A percentile compares a stretch with the other conserved stretches of the same genome.
phyloP scores from a whole-genome alignment of 768 basidiomycete genomes.

The Pleurotus sapidus region DNA sequence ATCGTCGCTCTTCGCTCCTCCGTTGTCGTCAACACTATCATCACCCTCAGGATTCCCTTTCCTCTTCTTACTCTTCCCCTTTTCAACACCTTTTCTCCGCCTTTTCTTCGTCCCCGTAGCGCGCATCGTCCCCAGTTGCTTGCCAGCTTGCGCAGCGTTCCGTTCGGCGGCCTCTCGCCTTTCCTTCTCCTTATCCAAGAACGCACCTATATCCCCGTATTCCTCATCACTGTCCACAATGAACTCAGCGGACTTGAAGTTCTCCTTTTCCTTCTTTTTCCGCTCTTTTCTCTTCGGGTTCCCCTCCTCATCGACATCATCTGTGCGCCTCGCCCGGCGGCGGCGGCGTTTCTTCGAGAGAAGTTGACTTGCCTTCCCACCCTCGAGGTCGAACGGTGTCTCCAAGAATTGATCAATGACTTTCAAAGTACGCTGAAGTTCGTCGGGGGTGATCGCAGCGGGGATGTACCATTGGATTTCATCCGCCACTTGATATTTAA shows the following conservation, averaged over 20 bases:
- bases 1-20: slow-evolving; percentile 22
- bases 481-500: slow-evolving; percentile 40
- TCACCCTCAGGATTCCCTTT: slow-evolving; percentile 14
- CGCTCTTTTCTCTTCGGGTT: slow-evolving; percentile 62
- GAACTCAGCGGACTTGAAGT: slow-evolving; percentile 87
- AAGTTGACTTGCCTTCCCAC: slow-evolving; percentile 71
- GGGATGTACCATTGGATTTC: slow-evolving; percentile 89
- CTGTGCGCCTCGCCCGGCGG: slow-evolving; percentile 49
- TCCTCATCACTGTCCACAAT: slow-evolving; percentile 91
- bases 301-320: slow-evolving; percentile 35
- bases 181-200: slow-evolving; percentile 72
- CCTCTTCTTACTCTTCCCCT: slow-evolving; percentile 33
- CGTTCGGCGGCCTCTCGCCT: slow-evolving; percentile 53
- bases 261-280: slow-evolving; percentile 53
- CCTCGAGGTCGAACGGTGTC: slow-evolving; percentile 77
- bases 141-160: slow-evolving; percentile 41
- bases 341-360: slow-evolving; percentile 60
- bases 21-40: slow-evolving; percentile 14
- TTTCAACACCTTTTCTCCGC: slow-evolving; percentile 33
- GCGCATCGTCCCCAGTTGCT: slow-evolving; percentile 50
- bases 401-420: slow-evolving; percentile 84
- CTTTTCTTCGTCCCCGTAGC: slow-evolving; percentile 46
- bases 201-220: slow-evolving; percentile 75
- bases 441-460: slow-evolving; percentile 58
- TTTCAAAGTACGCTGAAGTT: slow-evolving; percentile 64